Percentiles rank a stretch among this genome's conserved stretches.
Evolutionary conservation across 2,329 filamentous ascomycete species (phyloP).

Genomic region (Paraphoma sp.): DNA sequence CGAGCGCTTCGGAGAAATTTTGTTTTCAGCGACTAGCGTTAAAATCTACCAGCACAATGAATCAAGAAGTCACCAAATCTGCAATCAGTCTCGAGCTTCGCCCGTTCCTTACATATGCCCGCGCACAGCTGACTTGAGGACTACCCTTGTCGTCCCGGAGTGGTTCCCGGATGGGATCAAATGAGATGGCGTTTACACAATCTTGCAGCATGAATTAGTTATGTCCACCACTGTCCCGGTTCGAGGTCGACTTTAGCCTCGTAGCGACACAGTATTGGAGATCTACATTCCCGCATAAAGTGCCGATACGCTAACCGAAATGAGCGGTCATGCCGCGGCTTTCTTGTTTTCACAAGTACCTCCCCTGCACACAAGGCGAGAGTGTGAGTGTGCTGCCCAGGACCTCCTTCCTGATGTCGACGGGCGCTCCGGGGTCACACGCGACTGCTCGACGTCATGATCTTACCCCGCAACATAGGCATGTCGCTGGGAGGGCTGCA

Average conservation of each 20-base stretch:
- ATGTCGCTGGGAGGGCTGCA: neutral
- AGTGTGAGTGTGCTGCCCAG: neutral
- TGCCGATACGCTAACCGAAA: slow-evolving; percentile 7
- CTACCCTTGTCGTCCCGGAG: neutral
- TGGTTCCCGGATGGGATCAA: neutral
- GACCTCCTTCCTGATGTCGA: slow-evolving; percentile 11
- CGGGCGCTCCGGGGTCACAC: slow-evolving; percentile 12
- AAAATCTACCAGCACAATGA: slow-evolving; percentile 3
- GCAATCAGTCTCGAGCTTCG: neutral
- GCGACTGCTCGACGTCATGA: slow-evolving; percentile 6
- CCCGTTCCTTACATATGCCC: slow-evolving; percentile 22
- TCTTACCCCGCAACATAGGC: slow-evolving; percentile 7
- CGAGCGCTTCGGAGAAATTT: slow-evolving; percentile 6
- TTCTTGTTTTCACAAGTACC: slow-evolving; percentile 5
- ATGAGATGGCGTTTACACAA: too few species aligned
- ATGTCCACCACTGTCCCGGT: slow-evolving; percentile 7
- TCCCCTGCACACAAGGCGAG: neutral
- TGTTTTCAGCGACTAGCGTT: slow-evolving; percentile 14
- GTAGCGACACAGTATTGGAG: slow-evolving; percentile 12
- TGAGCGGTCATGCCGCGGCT: slow-evolving; percentile 11
- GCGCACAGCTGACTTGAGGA: slow-evolving; percentile 17
- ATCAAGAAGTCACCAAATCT: slow-evolving; percentile 6
- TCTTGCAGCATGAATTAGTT: neutral
- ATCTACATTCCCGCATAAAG: slow-evolving; percentile 21
- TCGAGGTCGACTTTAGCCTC: slow-evolving; percentile 12